Percentiles rank a stretch among this genome's conserved stretches.
Evolutionary conservation across 106 monocot species (phyloP).

Genomic region (Chionographis japonica): DNA sequence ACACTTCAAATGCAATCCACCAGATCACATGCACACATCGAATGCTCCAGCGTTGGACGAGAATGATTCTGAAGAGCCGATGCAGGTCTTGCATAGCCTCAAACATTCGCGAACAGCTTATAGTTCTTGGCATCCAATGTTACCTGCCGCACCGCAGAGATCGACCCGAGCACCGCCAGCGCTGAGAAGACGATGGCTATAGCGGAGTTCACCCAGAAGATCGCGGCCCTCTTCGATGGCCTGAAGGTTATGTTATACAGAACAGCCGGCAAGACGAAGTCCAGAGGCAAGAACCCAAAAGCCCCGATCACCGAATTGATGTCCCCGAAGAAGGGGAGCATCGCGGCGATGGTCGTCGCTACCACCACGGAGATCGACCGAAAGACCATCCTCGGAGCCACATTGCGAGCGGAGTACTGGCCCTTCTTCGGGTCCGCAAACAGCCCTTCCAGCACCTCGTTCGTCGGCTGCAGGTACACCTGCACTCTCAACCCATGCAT

Average conservation of each 20-base stretch:
- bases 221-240: slow-evolving; percentile 7
- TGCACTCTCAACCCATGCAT: neutral
- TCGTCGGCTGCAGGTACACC: slow-evolving; percentile 43
- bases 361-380: slow-evolving; percentile 15
- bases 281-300: slow-evolving; percentile 38
- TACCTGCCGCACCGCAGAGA: slow-evolving; percentile 30
- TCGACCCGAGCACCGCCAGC: slow-evolving; percentile 16
- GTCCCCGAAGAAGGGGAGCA: slow-evolving; percentile 47
- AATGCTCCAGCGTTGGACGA: no score
- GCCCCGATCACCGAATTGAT: slow-evolving; percentile 37
- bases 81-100: neutral
- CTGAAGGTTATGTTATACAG: slow-evolving; percentile 36
- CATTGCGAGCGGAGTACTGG: slow-evolving; percentile 29
- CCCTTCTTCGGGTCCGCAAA: slow-evolving; percentile 25
- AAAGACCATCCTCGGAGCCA: slow-evolving; percentile 22
- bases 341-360: slow-evolving; percentile 23
- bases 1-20: no score
- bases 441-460: slow-evolving; percentile 34
- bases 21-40: no score
- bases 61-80: no score
- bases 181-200: slow-evolving; percentile 26
- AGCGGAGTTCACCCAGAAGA: slow-evolving; percentile 35
- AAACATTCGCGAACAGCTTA: slow-evolving; percentile 31
- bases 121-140: slow-evolving; percentile 27
- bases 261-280: slow-evolving; percentile 31